Evolutionary conservation across 306 rosid genomes (phyloP).

Genomic region (Luffa acutangula): DNA sequence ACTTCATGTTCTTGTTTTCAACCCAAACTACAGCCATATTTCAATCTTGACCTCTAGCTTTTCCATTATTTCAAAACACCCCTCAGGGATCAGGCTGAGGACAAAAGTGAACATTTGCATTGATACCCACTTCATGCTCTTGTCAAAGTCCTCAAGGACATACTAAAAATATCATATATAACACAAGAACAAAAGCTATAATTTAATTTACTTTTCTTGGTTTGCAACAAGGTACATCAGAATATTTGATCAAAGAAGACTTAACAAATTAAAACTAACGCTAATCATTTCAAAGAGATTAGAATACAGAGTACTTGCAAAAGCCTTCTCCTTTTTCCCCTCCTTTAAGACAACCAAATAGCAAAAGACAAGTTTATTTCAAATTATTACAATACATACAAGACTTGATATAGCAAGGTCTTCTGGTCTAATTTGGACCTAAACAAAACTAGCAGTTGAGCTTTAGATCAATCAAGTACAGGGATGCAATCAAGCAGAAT

Average conservation of each 20-base stretch:
- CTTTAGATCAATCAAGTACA: constrained; percentile 32
- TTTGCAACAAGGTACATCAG: background rate
- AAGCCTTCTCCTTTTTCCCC: background rate
- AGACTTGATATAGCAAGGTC: background rate
- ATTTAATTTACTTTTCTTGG: background rate
- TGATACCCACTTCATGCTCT: background rate
- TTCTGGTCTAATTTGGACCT: background rate
- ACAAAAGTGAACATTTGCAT: background rate
- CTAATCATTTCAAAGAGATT: background rate
- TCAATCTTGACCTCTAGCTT: too few species aligned
- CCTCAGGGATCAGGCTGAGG: background rate
- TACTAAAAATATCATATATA: background rate
- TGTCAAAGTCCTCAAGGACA: background rate
- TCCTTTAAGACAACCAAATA: background rate
- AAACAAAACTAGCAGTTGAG: background rate
- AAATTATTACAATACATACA: background rate
- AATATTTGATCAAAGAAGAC: background rate
- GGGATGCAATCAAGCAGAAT: constrained; percentile 35
- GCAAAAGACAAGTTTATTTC: background rate
- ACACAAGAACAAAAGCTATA: background rate
- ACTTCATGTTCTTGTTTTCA: too few species aligned
- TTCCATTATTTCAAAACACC: background rate
- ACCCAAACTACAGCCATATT: too few species aligned
- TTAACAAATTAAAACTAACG: background rate
- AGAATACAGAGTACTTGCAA: background rate